Evolutionary conservation across 148 eudicot genomes (phyloP), one percentile per base, ranked within the genome.

Genomic region (Fagopyrum tataricum): DNA sequence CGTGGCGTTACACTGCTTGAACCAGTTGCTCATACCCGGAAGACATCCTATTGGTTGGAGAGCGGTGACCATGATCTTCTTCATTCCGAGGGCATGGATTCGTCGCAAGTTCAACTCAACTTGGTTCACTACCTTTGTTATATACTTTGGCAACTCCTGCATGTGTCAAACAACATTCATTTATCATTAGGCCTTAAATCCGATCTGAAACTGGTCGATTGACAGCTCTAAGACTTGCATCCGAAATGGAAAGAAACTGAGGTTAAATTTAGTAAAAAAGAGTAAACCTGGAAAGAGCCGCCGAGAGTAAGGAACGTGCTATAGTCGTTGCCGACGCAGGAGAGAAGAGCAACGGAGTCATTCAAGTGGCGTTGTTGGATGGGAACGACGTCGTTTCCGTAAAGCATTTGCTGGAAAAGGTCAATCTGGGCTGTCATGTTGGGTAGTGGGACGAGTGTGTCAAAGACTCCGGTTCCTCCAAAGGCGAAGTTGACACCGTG

Each of bases 231-330:
- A n/a, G n/a, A n/a, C n/a, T n/a, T n/a, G n/a, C n/a, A n/a, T 4
- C 2, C 2, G 20, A 56, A 67, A 26, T 31, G 37, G 37, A 31
- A 31, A 31, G 37, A 31, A 31, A 31, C 2, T 31, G 37, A 31
- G 37, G 2, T 31, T 31, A 18, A n/a, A n/a, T n/a, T n/a, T n/a
- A n/a, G n/a, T n/a, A n/a, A n/a, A n/a, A n/a, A n/a, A n/a, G n/a
- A n/a, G n/a, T n/a, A n/a, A 80, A 90, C 98, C 96, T 78, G 67
- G 13, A 4, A 2, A 8, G 92, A 40, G 77, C 66, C 70, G 2
- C 44, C 44, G 0, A 13, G 31, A 6, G 41, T 5, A 7, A 72
- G 74, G 64, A 44, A 72, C 4, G 42, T 21, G 14, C 42, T 48
- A 49, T 73, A 73, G 69, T 73, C 76, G 37, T 56, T 59, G 76